Base-by-base conservation (phyloP, 2,329 filamentous ascomycete species). In the Acarospora socialis region DNA sequence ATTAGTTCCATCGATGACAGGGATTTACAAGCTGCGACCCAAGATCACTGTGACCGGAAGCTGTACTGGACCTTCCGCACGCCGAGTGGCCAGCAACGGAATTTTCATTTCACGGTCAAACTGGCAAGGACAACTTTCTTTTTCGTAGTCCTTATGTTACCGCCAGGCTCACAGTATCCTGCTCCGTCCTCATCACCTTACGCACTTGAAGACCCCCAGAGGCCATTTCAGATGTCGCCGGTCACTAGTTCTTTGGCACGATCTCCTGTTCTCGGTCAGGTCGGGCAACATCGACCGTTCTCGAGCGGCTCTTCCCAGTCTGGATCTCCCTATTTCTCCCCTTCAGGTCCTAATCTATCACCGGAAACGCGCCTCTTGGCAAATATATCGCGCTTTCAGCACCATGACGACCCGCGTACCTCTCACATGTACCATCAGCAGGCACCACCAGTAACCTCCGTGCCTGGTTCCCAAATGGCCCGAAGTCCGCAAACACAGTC, bases 31-130 rank as follows among this genome's bases (percentile, higher is more conserved):
- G 31, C 32, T 15, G 33, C 39, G 22, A 44, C 41, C 23, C 28
- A 30, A 6, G 43, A 39, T 10, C 45, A 39, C 28, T 41, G 40
- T 9, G 40, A 40, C 5, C 31, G 43, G 14, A 34, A 36, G 6
- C 43, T 45, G 26, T 41, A 42, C 18, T 42, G 44, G 37, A 45
- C 36, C 7, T 43, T 46, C 30, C 37, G 41, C 12, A 33, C 44
- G 4, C 37, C 39, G 12, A 27, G 40, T 30, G 43, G 40, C 10
- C 39, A 40, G 19, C 34, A 36, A 15, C 28, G 41, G 20, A 39
- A 36, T 18, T 38, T 44, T 21, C 41, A 37, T 6, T 36, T 44
- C 26, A 36, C 36, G 9, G 37, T 46, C 10, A 38, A 38, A 4
- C 30, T 46, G n/a, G 43, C 43, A 9, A 38, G 37, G 29, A 38